Evolutionary conservation across 169 alveolate genomes (phyloP).

Genomic region (Toxoplasma gondii): DNA sequence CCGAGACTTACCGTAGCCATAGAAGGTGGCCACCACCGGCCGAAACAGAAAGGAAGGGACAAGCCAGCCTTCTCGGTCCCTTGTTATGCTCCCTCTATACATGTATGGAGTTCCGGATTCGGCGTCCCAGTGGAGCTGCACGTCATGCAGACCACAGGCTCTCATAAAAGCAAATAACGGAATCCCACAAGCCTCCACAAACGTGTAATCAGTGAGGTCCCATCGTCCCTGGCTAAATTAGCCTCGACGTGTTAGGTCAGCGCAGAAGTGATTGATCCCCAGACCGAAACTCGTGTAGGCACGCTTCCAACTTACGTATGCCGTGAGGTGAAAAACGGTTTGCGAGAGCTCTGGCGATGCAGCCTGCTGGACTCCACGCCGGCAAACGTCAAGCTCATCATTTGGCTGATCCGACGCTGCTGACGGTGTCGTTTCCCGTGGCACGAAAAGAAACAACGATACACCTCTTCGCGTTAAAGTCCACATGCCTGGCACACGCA

Average conservation of each 20-base stretch:
- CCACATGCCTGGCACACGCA: slow-evolving; percentile 17
- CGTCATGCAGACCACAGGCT: neutral
- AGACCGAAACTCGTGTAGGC: neutral
- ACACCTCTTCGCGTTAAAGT: neutral
- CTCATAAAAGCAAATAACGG: neutral
- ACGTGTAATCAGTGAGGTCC: too few relatives aligned
- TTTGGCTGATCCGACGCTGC: neutral
- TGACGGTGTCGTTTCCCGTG: neutral
- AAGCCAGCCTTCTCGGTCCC: neutral
- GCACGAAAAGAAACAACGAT: slow-evolving; percentile 13
- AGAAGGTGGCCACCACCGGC: slow-evolving; percentile 39
- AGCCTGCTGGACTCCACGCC: neutral
- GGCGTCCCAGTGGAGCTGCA: slow-evolving; percentile 31
- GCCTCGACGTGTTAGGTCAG: neutral
- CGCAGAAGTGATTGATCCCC: neutral
- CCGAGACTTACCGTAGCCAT: slow-evolving; percentile 7
- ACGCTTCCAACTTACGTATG: slow-evolving; percentile 5
- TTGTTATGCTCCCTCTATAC: slow-evolving; percentile 11
- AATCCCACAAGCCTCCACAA: too few relatives aligned
- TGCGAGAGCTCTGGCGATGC: neutral
- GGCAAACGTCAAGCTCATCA: too few relatives aligned
- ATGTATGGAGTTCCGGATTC: neutral
- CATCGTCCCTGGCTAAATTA: neutral
- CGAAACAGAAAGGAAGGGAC: slow-evolving; percentile 12
- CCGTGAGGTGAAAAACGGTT: slow-evolving; percentile 4